These are phyloP conservation scores for Daldinia sp. DNA, from an alignment of 2,329 filamentous ascomycete species.

Conservation along the genomic window DNA sequence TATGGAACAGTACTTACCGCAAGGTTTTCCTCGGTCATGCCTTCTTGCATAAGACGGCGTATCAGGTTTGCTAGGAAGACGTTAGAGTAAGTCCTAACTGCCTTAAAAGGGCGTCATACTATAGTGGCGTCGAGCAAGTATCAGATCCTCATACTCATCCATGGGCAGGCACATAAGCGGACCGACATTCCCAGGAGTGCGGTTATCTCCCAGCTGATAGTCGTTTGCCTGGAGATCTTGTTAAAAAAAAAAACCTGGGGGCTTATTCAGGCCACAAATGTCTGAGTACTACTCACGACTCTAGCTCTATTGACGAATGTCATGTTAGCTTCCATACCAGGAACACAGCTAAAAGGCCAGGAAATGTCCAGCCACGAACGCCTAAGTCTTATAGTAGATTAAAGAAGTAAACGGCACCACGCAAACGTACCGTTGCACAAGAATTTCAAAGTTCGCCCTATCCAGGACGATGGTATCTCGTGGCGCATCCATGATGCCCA, in stretches of 20 bases:
- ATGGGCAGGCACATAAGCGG: slow-evolving; percentile 64
- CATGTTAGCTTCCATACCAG: slow-evolving; percentile 34
- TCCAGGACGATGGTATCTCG: not conserved
- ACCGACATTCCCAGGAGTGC: slow-evolving; percentile 49
- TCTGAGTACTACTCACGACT: slow-evolving; percentile 45
- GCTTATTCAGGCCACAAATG: slow-evolving; percentile 33
- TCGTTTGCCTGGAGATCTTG: slow-evolving; percentile 29
- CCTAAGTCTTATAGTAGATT: not conserved
- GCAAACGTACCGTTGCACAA: slow-evolving; percentile 59
- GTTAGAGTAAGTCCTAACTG: slow-evolving; percentile 22
- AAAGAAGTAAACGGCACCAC: not conserved
- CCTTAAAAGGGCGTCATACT: slow-evolving; percentile 56
- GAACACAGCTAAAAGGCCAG: not conserved
- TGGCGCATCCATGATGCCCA: not conserved
- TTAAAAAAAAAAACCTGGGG: slow-evolving; percentile 24
- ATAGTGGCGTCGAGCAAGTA: slow-evolving; percentile 65
- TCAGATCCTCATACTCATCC: slow-evolving; percentile 71
- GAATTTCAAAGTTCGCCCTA: not conserved
- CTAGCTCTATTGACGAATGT: slow-evolving; percentile 44
- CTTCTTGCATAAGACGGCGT: slow-evolving; percentile 63
- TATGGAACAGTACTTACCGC: slow-evolving; percentile 54
- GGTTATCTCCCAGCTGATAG: slow-evolving; percentile 14
- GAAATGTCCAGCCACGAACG: slow-evolving; percentile 5
- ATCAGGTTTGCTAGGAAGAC: slow-evolving; percentile 57
- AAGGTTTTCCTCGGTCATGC: slow-evolving; percentile 61